Conservation (phyloP, 2,329 filamentous ascomycete species). For the Neodidymelliopsis sp. region DNA sequence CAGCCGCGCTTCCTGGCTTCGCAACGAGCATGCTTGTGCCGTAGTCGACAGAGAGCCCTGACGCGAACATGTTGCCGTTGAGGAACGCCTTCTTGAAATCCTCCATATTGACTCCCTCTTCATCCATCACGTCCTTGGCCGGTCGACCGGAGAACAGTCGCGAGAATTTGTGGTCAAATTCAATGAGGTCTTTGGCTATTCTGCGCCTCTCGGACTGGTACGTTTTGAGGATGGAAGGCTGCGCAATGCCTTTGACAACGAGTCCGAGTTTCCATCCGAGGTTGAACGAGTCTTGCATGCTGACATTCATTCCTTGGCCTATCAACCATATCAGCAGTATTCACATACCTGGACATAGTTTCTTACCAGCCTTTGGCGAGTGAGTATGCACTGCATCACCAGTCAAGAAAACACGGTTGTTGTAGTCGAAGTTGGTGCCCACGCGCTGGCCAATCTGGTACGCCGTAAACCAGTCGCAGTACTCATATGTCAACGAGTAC, state of each 20-base stretch:
- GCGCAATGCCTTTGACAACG: constrained; percentile 55
- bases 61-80: constrained; percentile 66
- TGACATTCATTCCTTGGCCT: constrained; percentile 68
- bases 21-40: constrained; percentile 62
- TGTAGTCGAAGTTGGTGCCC: constrained; percentile 63
- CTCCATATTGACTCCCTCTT: constrained; percentile 67
- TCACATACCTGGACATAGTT: not conserved
- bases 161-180: constrained; percentile 59
- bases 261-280: constrained; percentile 64
- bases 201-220: constrained; percentile 63
- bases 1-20: constrained; percentile 55
- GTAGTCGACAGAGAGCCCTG: constrained; percentile 67
- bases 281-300: constrained; percentile 71
- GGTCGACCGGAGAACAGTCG: constrained; percentile 58
- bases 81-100: constrained; percentile 69
- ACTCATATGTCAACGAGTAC: constrained; percentile 69
- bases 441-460: constrained; percentile 74
- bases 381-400: constrained; percentile 70
- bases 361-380: constrained; percentile 69
- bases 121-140: constrained; percentile 66
- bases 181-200: constrained; percentile 71
- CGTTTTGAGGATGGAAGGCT: constrained; percentile 57
- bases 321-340: not conserved
- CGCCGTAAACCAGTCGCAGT: constrained; percentile 73
- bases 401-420: constrained; percentile 70